Conservation (phyloP, 257 asterid genomes). For the Solanum bulbocastanum region DNA sequence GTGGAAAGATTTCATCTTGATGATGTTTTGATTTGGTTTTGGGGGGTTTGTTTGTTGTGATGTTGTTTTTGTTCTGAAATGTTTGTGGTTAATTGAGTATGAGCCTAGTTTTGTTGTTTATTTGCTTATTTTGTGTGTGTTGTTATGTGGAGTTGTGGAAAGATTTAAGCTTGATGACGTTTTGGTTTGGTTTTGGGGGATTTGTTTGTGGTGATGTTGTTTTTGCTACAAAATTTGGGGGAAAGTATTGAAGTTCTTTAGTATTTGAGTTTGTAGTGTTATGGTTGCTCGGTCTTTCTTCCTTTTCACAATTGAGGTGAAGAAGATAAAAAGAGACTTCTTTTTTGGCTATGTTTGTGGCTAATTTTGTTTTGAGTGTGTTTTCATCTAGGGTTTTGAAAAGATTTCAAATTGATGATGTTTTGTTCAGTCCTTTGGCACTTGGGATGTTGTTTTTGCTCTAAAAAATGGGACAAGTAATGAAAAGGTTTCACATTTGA, state of each 20-base stretch:
- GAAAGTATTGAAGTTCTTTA: not conserved
- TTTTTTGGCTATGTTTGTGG: not conserved
- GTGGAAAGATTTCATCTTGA: not conserved
- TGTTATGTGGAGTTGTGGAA: not conserved
- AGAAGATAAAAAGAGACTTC: not conserved
- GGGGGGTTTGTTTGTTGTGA: not conserved
- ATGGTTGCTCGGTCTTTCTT: not conserved
- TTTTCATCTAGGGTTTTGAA: not conserved
- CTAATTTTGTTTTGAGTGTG: not conserved
- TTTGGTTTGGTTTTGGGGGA: not conserved
- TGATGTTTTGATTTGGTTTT: not conserved
- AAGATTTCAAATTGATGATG: not conserved
- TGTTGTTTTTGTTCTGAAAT: not conserved
- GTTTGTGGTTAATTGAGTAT: not conserved
- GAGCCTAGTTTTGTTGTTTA: not conserved
- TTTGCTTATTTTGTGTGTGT: not conserved
- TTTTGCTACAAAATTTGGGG: not conserved
- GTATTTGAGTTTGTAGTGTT: not conserved
- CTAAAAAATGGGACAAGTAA: not conserved
- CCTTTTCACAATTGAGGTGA: not conserved
- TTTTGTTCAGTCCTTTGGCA: not conserved
- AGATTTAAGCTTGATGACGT: not conserved
- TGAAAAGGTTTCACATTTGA: not conserved
- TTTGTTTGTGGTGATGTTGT: not conserved
- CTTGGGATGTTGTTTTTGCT: not conserved